Base-by-base conservation (phyloP, 2,329 filamentous ascomycete species). In the Fusarium newnesense region DNA sequence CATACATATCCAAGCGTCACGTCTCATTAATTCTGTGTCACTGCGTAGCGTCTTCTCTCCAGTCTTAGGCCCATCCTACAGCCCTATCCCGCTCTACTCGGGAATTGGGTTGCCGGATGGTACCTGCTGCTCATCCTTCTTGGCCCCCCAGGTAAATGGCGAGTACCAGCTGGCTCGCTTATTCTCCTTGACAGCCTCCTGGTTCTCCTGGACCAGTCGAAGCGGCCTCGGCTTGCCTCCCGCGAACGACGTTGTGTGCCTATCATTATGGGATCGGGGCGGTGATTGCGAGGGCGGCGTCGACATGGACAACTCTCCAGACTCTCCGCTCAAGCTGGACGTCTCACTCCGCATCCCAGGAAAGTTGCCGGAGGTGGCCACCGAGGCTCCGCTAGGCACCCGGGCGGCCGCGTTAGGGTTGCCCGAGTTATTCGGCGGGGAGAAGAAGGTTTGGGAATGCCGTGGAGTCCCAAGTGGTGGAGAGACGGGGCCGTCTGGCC, bases 161-260 rank as follows among this genome's bases (percentile, higher is more conserved):
- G 91, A 87, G 69, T 82, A 83, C 91, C 91, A 92, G 80, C 89
- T 92, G 26, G 86, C 84, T 53, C 91, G 84, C 84, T 92, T 92
- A 77, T 87, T 88, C 60, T 83, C 80, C 76, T 86, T 85, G 68
- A 85, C 82, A 5, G 79, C 79, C 57, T 89, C 88, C 28, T 83
- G 81, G 74, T 92, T 92, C 83, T 97, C 94, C 82, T 96, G 93
- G 52, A 98, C 95, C 36, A 99, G 87, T 21, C 96, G 89, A 73
- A 99, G 85, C 11, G 96, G 96, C 40, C 95, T 89, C 66, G 97
- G 91, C 82, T 96, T 96, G 49, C 90, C 90, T 8, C 88, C 89
- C 63, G 89, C 83, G 71, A 89, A 89, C 4, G 76, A 77, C 30
- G 87, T 90, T 42, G 87, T 89, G 67, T 85, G 84, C 80, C 89